A percentile compares a stretch with the other conserved stretches of the same genome.
Conservation (phyloP, 495 filamentous ascomycete genomes). For the Penicillium odoratum region DNA sequence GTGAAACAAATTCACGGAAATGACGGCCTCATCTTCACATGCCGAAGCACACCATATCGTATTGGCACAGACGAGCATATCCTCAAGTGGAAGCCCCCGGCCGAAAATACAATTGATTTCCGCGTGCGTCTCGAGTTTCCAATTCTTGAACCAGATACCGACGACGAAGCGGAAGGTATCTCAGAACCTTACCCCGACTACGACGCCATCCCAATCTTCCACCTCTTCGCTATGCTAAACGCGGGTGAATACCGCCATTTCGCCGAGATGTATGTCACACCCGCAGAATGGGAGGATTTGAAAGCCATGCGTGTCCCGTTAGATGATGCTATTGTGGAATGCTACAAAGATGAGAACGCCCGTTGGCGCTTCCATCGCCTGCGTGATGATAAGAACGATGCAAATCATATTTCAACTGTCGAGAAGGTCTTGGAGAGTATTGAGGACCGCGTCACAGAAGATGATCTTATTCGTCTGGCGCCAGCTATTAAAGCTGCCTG, state of each 20-base stretch:
- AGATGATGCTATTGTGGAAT: slow-evolving; percentile 85
- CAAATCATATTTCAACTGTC: slow-evolving; percentile 82
- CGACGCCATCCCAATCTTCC: slow-evolving; percentile 60
- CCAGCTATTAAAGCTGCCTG: slow-evolving; percentile 68
- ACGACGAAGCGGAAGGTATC: slow-evolving; percentile 62
- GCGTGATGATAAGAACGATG: slow-evolving; percentile 86
- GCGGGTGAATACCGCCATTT: slow-evolving; percentile 61
- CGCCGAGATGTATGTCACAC: slow-evolving; percentile 65
- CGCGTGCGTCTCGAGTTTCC: slow-evolving; percentile 77
- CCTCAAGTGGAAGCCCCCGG: slow-evolving; percentile 93
- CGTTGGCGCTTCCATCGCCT: slow-evolving; percentile 85
- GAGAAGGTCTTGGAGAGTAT: slow-evolving; percentile 82
- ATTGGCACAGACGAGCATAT: slow-evolving; percentile 90
- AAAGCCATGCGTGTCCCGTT: slow-evolving; percentile 69
- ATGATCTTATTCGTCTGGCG: slow-evolving; percentile 64
- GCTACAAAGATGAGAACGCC: slow-evolving; percentile 67
- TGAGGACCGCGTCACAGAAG: slow-evolving; percentile 64
- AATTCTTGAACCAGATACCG: slow-evolving; percentile 64
- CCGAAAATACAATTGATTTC: slow-evolving; percentile 94
- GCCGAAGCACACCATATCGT: slow-evolving; percentile 77
- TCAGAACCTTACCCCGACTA: slow-evolving; percentile 54
- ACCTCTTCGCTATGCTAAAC: slow-evolving; percentile 57
- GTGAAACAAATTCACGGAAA: slow-evolving; percentile 78
- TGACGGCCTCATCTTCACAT: slow-evolving; percentile 96
- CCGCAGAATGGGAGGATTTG: slow-evolving; percentile 77